phyloP scores from a whole-genome alignment of 495 filamentous ascomycete genomes.

The Amorphotheca resinae region DNA sequence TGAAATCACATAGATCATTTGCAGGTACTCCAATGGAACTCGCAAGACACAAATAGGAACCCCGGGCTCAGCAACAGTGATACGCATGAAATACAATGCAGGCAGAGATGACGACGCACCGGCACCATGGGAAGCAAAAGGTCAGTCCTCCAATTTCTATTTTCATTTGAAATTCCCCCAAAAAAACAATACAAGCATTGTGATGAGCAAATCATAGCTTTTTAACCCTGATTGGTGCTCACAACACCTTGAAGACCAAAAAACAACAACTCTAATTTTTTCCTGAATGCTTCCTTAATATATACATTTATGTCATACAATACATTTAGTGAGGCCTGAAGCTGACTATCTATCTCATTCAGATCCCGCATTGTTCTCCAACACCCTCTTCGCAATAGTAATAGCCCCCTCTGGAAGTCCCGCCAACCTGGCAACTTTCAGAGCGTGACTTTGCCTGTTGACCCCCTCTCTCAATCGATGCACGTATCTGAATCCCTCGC shows the following conservation, averaged over 20 bases:
- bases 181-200: too few species aligned
- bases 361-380: conserved; percentile 18
- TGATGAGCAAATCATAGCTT: conserved; percentile 34
- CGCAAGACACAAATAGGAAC: too few species aligned
- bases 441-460: conserved; percentile 75
- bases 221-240: conserved; percentile 42
- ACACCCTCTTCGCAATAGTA: conserved; percentile 35
- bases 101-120: not conserved
- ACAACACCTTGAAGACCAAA: conserved; percentile 32
- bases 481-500: conserved; percentile 64
- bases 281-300: conserved; percentile 30
- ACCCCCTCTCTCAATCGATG: conserved; percentile 71
- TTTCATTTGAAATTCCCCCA: not conserved
- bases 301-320: conserved; percentile 4
- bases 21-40: conserved; percentile 14
- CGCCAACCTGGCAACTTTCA: conserved; percentile 84
- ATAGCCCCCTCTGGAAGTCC: conserved; percentile 55
- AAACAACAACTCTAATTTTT: conserved; percentile 56
- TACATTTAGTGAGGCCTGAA: not conserved
- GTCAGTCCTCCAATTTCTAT: not conserved
- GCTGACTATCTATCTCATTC: conserved; percentile 6
- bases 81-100: conserved; percentile 7
- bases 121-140: not conserved
- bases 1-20: conserved; percentile 15
- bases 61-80: conserved; percentile 10